Evolutionary conservation across 108 stramenopile genomes (phyloP), one percentile per base, ranked within the genome.

Genomic region (Pseudonitzschia delicatissima): DNA sequence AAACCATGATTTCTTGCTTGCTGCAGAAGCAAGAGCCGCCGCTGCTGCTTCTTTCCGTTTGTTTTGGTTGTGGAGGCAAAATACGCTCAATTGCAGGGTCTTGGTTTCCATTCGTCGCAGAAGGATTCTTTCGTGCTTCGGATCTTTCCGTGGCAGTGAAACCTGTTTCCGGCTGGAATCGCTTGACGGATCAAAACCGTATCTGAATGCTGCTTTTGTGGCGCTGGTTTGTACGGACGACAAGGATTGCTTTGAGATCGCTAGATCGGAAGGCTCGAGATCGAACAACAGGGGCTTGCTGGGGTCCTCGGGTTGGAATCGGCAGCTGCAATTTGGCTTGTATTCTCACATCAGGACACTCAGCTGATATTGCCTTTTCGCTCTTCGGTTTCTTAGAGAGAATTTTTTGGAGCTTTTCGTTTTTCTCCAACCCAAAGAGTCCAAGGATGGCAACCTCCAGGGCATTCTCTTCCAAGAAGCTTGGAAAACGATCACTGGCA

Each of bases 91-190:
- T 51, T 66, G 64, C 9, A 66, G 34, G 17, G 49, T 49, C 33
- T 66, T 66, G 15, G 44, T 49, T 76, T 76, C 68, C 63, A 76
- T 64, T 34, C 74, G 53, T 3, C 74, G 67, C 12, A 69, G 20
- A 34, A 76, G 26, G 2, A 45, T 18, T 31, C 64, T 55, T 5
- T 51, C 68, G 21, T 68, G 53, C 26, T 65, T 65, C 17, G 74
- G 64, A 21, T 69, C 68, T 6, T 68, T 64, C 12, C 74, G 23
- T 2, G 55, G 58, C 32, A 76, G 32, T 12, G 27, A 25, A 0
- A 76, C 48, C 21, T 49, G 42, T 29, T 73, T 58, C 4, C 34
- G 31, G 21, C 39, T 25, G 8, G 47, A 25, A 17, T 42, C 45
- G 42, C 53, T 55, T 11, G 53, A 33, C 12, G 58, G 48, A 51